These are phyloP conservation scores for Ascochyta koolunga DNA, from an alignment of 2,329 filamentous ascomycete genomes.

Conservation along the genomic window DNA sequence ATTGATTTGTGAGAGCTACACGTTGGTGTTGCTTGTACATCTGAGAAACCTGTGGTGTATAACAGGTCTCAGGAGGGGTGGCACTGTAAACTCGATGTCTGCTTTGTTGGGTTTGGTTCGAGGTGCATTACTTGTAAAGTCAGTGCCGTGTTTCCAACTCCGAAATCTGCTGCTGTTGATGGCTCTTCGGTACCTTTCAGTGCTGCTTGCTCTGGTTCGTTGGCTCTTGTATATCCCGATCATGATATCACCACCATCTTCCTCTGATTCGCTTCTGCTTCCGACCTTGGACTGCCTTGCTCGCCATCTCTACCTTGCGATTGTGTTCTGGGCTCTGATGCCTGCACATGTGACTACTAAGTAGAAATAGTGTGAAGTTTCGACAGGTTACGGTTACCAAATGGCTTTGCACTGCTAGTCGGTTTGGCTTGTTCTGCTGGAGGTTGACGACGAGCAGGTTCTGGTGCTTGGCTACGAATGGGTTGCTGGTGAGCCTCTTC, in stretches of 20 bases:
- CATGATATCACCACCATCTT: neutral
- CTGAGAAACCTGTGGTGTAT: neutral
- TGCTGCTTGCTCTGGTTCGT: neutral
- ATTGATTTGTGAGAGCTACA: neutral
- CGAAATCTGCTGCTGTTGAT: neutral
- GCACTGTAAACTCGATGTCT: neutral
- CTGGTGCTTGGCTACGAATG: conserved; percentile 22
- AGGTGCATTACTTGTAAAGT: too few relatives aligned
- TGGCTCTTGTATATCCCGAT: neutral
- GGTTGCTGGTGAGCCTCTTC: conserved; percentile 18
- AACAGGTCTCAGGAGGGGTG: neutral
- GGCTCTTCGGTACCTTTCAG: neutral
- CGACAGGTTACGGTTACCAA: neutral
- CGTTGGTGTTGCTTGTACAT: neutral
- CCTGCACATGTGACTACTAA: neutral
- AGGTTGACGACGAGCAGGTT: conserved; percentile 26
- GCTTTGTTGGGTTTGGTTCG: too few relatives aligned
- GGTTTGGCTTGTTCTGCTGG: neutral
- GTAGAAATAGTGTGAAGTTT: neutral
- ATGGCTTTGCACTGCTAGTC: neutral
- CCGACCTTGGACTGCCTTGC: neutral
- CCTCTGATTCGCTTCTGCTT: neutral
- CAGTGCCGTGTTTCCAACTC: neutral
- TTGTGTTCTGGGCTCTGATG: neutral
- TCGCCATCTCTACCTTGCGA: neutral